Percentiles rank a stretch among this genome's conserved stretches.
Evolutionary conservation across 1,284 basidiomycete species (phyloP).

Genomic region (Termitomyces sp.): DNA sequence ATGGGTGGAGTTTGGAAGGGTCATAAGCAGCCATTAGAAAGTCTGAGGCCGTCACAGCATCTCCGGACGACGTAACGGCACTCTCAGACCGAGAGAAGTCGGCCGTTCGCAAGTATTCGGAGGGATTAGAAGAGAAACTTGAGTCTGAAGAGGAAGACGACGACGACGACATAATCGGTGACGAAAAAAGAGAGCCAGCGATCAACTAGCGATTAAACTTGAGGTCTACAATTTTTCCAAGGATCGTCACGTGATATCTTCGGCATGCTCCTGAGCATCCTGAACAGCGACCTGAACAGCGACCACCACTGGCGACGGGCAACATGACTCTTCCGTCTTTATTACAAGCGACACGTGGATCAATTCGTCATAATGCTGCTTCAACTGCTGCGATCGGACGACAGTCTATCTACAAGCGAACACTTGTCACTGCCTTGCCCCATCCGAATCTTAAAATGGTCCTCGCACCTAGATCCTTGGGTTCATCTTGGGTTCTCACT

Average conservation of each 20-base stretch:
- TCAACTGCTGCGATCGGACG: slow-evolving; percentile 1
- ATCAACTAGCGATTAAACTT: too few species aligned
- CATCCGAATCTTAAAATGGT: slow-evolving; percentile 17
- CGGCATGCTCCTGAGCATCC: background rate
- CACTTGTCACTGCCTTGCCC: slow-evolving; percentile 13
- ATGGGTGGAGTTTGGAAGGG: slow-evolving; percentile 84
- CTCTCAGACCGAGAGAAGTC: slow-evolving; percentile 46
- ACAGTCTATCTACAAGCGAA: slow-evolving; percentile 15
- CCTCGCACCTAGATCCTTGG: slow-evolving; percentile 19
- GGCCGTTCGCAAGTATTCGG: slow-evolving; percentile 49
- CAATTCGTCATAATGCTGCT: slow-evolving; percentile 9
- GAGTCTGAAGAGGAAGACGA: slow-evolving; percentile 26
- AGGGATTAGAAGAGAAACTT: slow-evolving; percentile 36
- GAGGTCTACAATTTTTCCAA: slow-evolving; percentile 16
- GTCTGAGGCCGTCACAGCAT: slow-evolving; percentile 74
- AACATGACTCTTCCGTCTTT: slow-evolving; percentile 20
- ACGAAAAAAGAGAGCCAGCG: slow-evolving; percentile 2
- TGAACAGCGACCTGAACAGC: background rate
- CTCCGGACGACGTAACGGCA: slow-evolving; percentile 35
- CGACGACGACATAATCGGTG: slow-evolving; percentile 22
- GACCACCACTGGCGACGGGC: background rate
- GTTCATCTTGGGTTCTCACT: slow-evolving; percentile 14
- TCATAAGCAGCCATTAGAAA: slow-evolving; percentile 83
- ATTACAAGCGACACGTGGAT: slow-evolving; percentile 18
- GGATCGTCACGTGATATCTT: slow-evolving; percentile 14